Evolutionary conservation across 1,139 yeast species (phyloP), one percentile per base, ranked within the genome.

Genomic region (Zygoascus meyerae): DNA sequence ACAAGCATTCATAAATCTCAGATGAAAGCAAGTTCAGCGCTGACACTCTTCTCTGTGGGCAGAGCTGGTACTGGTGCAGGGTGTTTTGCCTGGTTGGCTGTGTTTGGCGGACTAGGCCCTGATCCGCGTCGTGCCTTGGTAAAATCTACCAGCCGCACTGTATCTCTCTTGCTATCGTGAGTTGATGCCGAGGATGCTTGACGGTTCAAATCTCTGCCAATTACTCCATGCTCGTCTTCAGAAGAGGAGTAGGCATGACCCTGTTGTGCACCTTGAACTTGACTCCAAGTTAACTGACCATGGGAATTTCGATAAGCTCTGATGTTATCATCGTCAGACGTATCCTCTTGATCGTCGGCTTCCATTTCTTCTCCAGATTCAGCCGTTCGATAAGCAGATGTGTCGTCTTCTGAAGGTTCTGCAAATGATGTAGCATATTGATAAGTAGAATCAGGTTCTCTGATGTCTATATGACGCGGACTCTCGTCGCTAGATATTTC

Each of bases 141-240:
- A 54, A 77, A 77, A 47, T 77, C 77, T 42, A 77, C 79, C 51
- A 77, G 63, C 56, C 77, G 74, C 10, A 79, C 79, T 42, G 65
- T 64, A 31, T 45, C 46, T 6, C 48, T 44, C 9, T 40, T 37
- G 40, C 50, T 47, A 15, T 34, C 42, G 10, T 35, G 35, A 14
- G 35, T 30, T 2, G 33, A 28, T 3, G 33, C 40, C 16, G 40
- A 30, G n/a, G 36, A 34, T 3, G 14, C 34, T 15, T 40, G 31
- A 28, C 43, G 30, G 10, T 40, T 28, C 33, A 46, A 40, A 26
- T 48, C 47, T 17, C 41, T 48, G 12, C 49, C 42, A 31, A 42
- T 43, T 29, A 39, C 40, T 16, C 29, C 48, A 37, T 42, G 44
- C 9, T 38, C 39, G 15, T 40, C 48, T 26, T 34, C 44, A 6